Percentiles rank a stretch among this genome's conserved stretches.
phyloP scores from a whole-genome alignment of 768 basidiomycete species.

The Hemileccinum impolitum region DNA sequence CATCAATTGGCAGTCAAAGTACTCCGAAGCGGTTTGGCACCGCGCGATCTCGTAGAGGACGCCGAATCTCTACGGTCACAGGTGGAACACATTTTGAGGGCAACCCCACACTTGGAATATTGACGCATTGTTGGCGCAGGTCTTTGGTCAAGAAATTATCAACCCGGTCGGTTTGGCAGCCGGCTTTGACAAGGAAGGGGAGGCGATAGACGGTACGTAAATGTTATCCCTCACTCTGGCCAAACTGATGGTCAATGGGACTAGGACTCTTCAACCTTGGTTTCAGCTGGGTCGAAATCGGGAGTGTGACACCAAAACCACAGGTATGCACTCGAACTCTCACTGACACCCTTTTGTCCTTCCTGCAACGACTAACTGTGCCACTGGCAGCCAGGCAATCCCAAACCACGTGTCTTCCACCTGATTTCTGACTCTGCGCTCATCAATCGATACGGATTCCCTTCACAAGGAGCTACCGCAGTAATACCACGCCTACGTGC shows the following conservation, averaged over 20 bases:
- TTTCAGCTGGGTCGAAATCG: conserved; percentile 97
- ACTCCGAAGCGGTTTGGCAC: conserved; percentile 69
- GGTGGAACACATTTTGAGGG: conserved; percentile 37
- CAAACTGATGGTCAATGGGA: background rate
- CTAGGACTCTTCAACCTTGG: too few species aligned
- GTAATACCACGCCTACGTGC: conserved; percentile 74
- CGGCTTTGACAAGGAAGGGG: conserved; percentile 97
- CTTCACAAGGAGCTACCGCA: conserved; percentile 83
- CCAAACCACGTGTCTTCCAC: conserved; percentile 88
- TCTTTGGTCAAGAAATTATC: conserved; percentile 72
- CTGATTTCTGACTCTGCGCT: conserved; percentile 74
- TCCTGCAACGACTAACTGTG: conserved; percentile 5
- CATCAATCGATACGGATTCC: conserved; percentile 99
- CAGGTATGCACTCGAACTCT: conserved; percentile 54
- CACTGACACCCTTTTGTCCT: background rate
- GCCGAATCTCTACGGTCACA: conserved; percentile 63
- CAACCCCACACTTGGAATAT: background rate
- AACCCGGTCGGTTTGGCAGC: conserved; percentile 94
- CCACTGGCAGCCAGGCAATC: conserved; percentile 73
- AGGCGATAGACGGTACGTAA: conserved; percentile 82
- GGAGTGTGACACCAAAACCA: conserved; percentile 92
- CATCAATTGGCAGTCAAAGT: conserved; percentile 85
- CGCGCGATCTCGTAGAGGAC: conserved; percentile 71
- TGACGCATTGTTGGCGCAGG: conserved; percentile 38
- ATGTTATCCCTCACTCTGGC: background rate